Evolutionary conservation across 225 moss, liverwort and hornwort species (phyloP), one percentile per base, ranked within the genome.

Genomic region (Asterella californica): DNA sequence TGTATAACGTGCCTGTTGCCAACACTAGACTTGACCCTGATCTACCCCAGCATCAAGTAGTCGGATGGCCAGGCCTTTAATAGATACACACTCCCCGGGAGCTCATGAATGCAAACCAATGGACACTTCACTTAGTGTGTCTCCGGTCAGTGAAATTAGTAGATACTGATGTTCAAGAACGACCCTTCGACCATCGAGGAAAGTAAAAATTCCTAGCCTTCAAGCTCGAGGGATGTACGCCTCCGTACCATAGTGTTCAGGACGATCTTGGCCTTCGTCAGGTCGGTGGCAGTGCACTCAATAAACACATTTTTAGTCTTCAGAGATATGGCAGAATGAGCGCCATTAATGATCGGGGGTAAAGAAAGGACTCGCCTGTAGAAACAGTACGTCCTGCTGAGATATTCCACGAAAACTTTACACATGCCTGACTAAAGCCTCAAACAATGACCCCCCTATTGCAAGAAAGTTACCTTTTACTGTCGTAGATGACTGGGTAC

Each of bases 231-330:
- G 42, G 42, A 42, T 42, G 42, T 32, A 34, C n/a, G 52, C 24
- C 9, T 36, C 66, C 84, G 27, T 78, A 99, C 95, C 92, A 99
- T 91, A 49, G 95, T 99, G 81, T 99, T 99, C 32, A 99, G 90
- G 36, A 99, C 97, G 78, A 92, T 89, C 81, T 93, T 99, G n/a
- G 94, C 95, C 83, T 99, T 95, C 34, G 95, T 99, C 76, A 99
- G 82, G 79, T 99, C 97, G 67, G 97, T 99, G 42, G 86, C 97
- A 66, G 97, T 99, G 83, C 94, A 95, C 70, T 99, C 97, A 76
- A 99, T 91, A 29, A 99, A 87, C 42, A 99, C 91, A 82, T 99
- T 95, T 77, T 83, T 92, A 27, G 97, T 93, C 78, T 90, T 86
- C 48, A 93, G 53, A 18, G 90, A 85, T 62, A 99, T 95, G 12